phyloP scores from a whole-genome alignment of 768 basidiomycete species.

The Sarcodon aspratus region DNA sequence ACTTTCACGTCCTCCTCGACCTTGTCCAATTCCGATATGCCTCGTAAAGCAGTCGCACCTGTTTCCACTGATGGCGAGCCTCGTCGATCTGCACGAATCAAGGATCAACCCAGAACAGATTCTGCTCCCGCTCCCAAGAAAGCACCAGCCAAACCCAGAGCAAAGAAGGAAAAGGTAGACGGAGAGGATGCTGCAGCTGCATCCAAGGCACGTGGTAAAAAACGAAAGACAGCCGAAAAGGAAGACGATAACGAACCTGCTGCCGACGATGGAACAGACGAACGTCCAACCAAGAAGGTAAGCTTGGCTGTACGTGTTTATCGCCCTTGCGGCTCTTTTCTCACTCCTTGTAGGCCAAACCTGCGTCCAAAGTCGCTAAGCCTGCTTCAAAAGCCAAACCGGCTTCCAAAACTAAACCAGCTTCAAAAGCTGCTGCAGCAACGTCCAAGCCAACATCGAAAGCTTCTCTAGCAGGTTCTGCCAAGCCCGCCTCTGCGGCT shows the following conservation, averaged over 20 bases:
- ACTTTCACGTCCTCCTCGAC: neutral
- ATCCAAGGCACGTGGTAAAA: slow-evolving; percentile 39
- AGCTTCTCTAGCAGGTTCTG: slow-evolving; percentile 11
- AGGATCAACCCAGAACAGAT: slow-evolving; percentile 52
- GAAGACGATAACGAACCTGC: slow-evolving; percentile 30
- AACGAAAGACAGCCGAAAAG: slow-evolving; percentile 34
- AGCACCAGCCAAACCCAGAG: slow-evolving; percentile 49
- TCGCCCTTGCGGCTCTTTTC: neutral
- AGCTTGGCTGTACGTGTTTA: slow-evolving; percentile 5
- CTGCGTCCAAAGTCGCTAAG: slow-evolving; percentile 23
- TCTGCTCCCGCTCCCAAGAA: slow-evolving; percentile 36
- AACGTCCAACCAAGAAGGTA: slow-evolving; percentile 60
- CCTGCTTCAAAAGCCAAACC: slow-evolving; percentile 26
- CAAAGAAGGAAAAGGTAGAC: slow-evolving; percentile 28
- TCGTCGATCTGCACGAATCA: slow-evolving; percentile 68
- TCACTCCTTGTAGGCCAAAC: slow-evolving; percentile 25
- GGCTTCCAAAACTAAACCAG: slow-evolving; percentile 20
- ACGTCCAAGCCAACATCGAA: slow-evolving; percentile 23
- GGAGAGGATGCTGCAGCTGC: slow-evolving; percentile 30
- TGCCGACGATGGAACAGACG: slow-evolving; percentile 16
- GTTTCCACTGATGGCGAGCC: slow-evolving; percentile 35
- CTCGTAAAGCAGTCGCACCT: slow-evolving; percentile 17
- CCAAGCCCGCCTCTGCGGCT: slow-evolving; percentile 31
- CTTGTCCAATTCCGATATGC: neutral
- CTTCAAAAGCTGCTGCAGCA: slow-evolving; percentile 19